Percentiles rank a stretch among this genome's conserved stretches.
Evolutionary conservation across 1,139 yeast genomes (phyloP).

Genomic region (Geotrichum australiense): DNA sequence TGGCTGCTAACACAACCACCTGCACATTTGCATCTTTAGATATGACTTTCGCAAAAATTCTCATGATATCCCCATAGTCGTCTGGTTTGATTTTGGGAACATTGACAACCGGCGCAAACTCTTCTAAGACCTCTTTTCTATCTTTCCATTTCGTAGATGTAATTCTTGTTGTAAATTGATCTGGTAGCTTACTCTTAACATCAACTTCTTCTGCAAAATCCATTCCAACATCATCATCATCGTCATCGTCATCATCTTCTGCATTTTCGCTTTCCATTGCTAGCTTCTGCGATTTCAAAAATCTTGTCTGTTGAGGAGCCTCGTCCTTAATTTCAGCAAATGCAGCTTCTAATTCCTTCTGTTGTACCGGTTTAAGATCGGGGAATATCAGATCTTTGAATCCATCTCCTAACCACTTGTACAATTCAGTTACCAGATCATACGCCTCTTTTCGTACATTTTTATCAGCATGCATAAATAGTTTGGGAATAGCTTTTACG

Average conservation of each 20-base stretch:
- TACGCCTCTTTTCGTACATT: conserved; percentile 80
- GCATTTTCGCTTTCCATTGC: conserved; percentile 30
- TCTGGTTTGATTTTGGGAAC: conserved; percentile 45
- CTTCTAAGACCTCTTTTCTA: conserved; percentile 78
- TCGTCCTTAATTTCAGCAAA: conserved; percentile 50
- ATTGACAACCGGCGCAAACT: conserved; percentile 46
- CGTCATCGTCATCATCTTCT: conserved; percentile 23
- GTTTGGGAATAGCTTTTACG: conserved; percentile 53
- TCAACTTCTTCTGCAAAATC: conserved; percentile 53
- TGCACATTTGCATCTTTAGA: conserved; percentile 79
- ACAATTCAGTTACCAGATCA: conserved; percentile 59
- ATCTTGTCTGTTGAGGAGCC: conserved; percentile 49
- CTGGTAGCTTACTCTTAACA: conserved; percentile 59
- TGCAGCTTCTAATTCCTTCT: conserved; percentile 67
- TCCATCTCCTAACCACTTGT: conserved; percentile 69
- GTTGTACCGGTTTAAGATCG: conserved; percentile 84
- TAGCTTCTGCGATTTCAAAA: conserved; percentile 46
- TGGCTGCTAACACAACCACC: conserved; percentile 77
- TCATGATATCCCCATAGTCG: conserved; percentile 61
- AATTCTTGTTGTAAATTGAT: conserved; percentile 49
- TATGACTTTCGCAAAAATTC: conserved; percentile 62
- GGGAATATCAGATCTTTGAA: conserved; percentile 57
- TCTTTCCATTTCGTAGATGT: conserved; percentile 82
- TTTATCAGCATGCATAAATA: conserved; percentile 82
- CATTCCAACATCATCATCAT: conserved; percentile 34